Conservation (phyloP, 2,329 filamentous ascomycete species). For the Alternaria triticimaculans region DNA sequence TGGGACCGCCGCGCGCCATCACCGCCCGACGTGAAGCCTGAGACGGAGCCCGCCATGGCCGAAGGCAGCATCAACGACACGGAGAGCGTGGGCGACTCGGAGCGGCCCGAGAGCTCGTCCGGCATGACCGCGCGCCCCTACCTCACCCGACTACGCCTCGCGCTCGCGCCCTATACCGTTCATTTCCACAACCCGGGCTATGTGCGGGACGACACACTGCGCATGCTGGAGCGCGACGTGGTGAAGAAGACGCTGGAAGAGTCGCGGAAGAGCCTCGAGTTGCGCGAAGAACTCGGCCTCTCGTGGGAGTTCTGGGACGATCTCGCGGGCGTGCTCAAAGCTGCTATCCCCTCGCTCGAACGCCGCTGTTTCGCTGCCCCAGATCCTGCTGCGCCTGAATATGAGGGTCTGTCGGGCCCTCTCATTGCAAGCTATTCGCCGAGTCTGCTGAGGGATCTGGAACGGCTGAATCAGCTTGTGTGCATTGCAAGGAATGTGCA, state of each 20-base stretch:
- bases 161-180: conserved; percentile 57
- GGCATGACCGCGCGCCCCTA: conserved; percentile 38
- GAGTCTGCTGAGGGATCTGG: conserved; percentile 66
- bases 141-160: conserved; percentile 54
- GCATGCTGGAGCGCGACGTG: conserved; percentile 61
- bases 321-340: conserved; percentile 63
- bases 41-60: conserved; percentile 1
- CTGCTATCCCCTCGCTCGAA: conserved; percentile 67
- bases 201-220: conserved; percentile 65
- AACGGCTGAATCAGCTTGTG: conserved; percentile 67
- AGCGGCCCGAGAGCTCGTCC: conserved; percentile 22
- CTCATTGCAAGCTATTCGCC: conserved; percentile 67
- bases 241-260: conserved; percentile 67
- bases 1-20: conserved; percentile 18
- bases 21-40: conserved; percentile 6
- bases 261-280: conserved; percentile 62
- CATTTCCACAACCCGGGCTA: conserved; percentile 68
- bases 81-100: conserved; percentile 16
- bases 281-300: conserved; percentile 64
- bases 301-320: conserved; percentile 66
- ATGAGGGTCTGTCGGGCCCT: conserved; percentile 65
- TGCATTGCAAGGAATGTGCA: conserved; percentile 68
- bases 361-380: conserved; percentile 67
- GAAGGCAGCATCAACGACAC: conserved; percentile 16
- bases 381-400: conserved; percentile 62